Base-by-base conservation (phyloP, 495 filamentous ascomycete species). In the Chaetomium tenue region DNA sequence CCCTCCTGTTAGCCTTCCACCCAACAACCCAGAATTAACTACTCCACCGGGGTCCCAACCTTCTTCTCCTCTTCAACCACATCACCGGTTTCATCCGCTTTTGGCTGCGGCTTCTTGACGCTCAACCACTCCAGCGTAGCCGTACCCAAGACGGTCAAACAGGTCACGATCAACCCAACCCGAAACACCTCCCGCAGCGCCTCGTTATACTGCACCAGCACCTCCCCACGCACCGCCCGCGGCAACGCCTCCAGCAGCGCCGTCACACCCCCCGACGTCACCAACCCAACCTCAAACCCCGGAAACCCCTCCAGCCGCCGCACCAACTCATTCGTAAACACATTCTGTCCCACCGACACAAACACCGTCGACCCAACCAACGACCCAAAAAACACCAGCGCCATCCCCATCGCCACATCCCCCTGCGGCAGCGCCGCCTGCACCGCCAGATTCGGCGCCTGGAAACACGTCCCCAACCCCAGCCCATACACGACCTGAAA, bases 111-210 rank as follows among this genome's bases (percentile, higher is more conserved):
- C 20, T 87, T 87, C 79, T 92, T 92, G n/a, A 96, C 87, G 47
- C 82, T 88, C 66, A 82, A 82, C 90, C 90, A 95, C 74, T 93
- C 84, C 55, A 94, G 77, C 5, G 81, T 78, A 15, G 83, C 72
- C 0, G 84, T 78, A 18, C 83, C 89, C 30, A 91, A 7, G 1
- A 89, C 73, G 0, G 81, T 80, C 18, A 90, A 48, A 4, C 78
- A 80, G 15, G 83, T 78, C 70, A 89, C 78, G 2, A 88, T 83
- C 52, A 90, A 76, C 46, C 80, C 79, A 2, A 92, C 83, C 66
- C 86, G 84, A 69, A 89, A 93, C 0, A 86, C 84, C 60, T 82
- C 66, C 5, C 82, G 83, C 22, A 96, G 70, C 1, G 88, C 81
- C 22, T 81, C 73, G 63, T 90, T 92, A 71, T 94, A 96, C 0